These are phyloP conservation scores for Neospora caninum DNA, from an alignment of 169 alveolate species.

Conservation along the genomic window DNA sequence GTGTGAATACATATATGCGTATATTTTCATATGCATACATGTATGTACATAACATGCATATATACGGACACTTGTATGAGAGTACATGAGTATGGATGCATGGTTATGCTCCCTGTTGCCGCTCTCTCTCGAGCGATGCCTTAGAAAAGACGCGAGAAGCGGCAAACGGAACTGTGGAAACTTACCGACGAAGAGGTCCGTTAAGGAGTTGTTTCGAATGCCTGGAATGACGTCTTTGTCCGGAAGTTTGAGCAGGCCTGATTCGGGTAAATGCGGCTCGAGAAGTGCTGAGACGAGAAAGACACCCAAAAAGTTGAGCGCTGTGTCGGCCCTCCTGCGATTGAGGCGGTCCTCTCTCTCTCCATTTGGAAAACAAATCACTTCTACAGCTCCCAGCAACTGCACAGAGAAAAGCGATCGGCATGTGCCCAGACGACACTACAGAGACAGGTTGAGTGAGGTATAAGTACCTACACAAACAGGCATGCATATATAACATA, in stretches of 20 bases:
- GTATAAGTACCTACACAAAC: too few species aligned
- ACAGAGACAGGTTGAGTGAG: too few species aligned
- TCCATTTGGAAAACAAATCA: too few species aligned
- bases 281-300: background rate
- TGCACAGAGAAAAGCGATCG: too few species aligned
- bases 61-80: too few species aligned
- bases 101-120: background rate
- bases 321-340: too few species aligned
- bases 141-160: too few species aligned
- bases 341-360: too few species aligned
- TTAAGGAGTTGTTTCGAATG: background rate
- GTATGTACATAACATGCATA: background rate
- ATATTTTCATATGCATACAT: background rate
- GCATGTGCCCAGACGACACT: too few species aligned
- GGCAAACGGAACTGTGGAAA: too few species aligned
- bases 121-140: background rate
- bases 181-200: slow-evolving; percentile 2
- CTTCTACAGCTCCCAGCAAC: too few species aligned
- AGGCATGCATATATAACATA: too few species aligned
- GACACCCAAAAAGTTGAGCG: background rate
- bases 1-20: background rate
- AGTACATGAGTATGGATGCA: background rate
- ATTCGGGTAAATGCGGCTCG: slow-evolving; percentile 25
- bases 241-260: slow-evolving; percentile 1
- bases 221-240: background rate